Evolutionary conservation across 306 rosid species (phyloP), one percentile per base, ranked within the genome.

Genomic region (Sphenostylis stenocarpa): DNA sequence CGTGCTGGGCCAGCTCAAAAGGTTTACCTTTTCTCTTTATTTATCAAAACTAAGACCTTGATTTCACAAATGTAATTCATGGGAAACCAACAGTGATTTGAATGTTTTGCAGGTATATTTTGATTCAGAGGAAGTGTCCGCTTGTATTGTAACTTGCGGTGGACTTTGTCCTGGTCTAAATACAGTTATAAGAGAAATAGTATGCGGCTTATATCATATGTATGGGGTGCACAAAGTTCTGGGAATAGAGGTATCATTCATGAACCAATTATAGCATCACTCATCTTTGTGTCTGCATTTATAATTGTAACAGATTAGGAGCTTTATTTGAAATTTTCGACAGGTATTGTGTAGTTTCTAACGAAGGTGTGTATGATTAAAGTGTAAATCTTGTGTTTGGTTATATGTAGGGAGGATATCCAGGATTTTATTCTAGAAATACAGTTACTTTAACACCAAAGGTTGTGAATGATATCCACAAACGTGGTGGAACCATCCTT

Each of bases 81-180:
- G 41, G 57, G 13, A 57, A 44, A 38, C 60, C 57, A 36, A 51
- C 15, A 51, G 14, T 38, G 43, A 64, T 76, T 76, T 52, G 77
- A 48, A 75, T 75, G 77, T 68, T 14, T 69, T 36, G 31, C 81
- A 92, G 98, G 91, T 90, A 53, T 92, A 85, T 79, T 92, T 95
- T 67, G 89, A 89, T 16, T 60, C 96, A 12, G 97, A 92, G 56
- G 97, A 92, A 48, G 98, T 95, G 70, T 69, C 48, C 47, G 97
- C 97, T 28, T 92, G 96, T 80, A 87, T 92, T 48, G 98, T 95
- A 52, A 95, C 97, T 10, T 95, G 97, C 53, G 98, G 98, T 44
- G 98, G 98, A 74, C 96, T 95, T 26, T 95, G 98, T 80, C 97
- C 98, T 51, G 98, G 97, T 12, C 93, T 95, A 84, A 95, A 95